Base-by-base conservation (phyloP, 345 rosid species). In the Rubroshorea leprosula region DNA sequence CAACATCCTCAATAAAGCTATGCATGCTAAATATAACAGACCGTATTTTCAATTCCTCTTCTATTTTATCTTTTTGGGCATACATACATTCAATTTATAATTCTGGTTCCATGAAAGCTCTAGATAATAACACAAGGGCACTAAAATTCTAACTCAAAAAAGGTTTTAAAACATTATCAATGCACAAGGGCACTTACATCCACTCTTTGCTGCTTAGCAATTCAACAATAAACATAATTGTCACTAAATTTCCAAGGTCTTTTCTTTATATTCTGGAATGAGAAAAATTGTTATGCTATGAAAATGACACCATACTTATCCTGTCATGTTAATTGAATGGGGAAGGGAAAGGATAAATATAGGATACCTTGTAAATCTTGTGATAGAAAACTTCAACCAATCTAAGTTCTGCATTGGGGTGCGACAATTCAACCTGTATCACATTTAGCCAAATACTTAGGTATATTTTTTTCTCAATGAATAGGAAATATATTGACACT, bases 361-460 rank as follows among this genome's bases (percentile, higher is more conserved):
- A 21, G 15, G 27, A 57, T 65, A 85, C 93, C 89, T 85, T 85
- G 61, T 80, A 85, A 49, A 83, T 85, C 71, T 83, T 83, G 76
- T 83, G 84, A 64, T 85, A 77, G 68, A 85, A 85, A 64, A 83
- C 83, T 74, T 85, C 86, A 62, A 85, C 75, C 53, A 85, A 68
- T 57, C 93, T 72, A 63, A 85, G 84, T 63, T 85, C 89, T 0
- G 89, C 76, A 72, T 51, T 71, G 6, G 89, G 83, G 68, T 78
- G 74, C 60, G 89, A 80, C 72, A 85, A 58, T 66, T 83, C 89
- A 16, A 83, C 93, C 93, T 83, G 80, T 51, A 55, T 29, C 49
- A 67, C 22, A 61, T 52, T 6, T 1, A 17, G 51, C 24, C 52
- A 62, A 21, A 62, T n/a, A 1, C 4, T 13, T 44, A 25, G 45